Percentiles rank a stretch among this genome's conserved stretches.
Evolutionary conservation across 2,329 filamentous ascomycete species (phyloP).

Genomic region (Pseudogymnoascus sp.): DNA sequence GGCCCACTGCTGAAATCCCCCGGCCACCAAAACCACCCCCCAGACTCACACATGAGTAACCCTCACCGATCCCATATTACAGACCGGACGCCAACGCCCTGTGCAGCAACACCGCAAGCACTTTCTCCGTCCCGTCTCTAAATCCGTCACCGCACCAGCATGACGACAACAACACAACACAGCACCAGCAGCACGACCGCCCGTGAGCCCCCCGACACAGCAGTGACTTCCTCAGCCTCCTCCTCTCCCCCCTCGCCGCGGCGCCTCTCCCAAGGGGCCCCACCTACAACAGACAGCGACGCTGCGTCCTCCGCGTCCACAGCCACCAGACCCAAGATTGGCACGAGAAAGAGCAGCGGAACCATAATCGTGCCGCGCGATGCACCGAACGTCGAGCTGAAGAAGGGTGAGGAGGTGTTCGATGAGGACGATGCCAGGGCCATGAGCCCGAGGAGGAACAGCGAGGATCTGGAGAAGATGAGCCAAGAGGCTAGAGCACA

Average conservation of each 20-base stretch:
- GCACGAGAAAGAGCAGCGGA: conserved; percentile 68
- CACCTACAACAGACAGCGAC: conserved; percentile 2
- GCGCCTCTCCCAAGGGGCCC: conserved; percentile 4
- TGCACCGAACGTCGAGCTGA: conserved; percentile 61
- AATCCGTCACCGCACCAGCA: conserved; percentile 7
- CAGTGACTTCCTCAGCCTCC: background rate
- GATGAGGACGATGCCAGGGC: conserved; percentile 82
- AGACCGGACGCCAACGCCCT: conserved; percentile 1
- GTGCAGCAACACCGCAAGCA: conserved; percentile 1
- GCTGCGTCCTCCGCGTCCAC: conserved; percentile 6
- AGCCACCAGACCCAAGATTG: conserved; percentile 46
- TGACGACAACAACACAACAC: conserved; percentile 7
- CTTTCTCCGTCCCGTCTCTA: conserved; percentile 2
- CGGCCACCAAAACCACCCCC: background rate
- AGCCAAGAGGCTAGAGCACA: conserved; percentile 71
- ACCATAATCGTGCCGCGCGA: conserved; percentile 77
- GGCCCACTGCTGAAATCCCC: conserved; percentile 1
- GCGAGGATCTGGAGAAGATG: conserved; percentile 81
- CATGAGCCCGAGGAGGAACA: conserved; percentile 89
- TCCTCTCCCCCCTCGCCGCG: background rate
- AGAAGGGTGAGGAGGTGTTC: conserved; percentile 56
- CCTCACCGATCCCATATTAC: conserved; percentile 6
- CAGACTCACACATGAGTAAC: conserved; percentile 8
- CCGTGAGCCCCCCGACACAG: conserved; percentile 3
- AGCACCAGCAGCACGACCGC: conserved; percentile 6